phyloP scores from a whole-genome alignment of 352 stramenopile species.

The Phytopythium vexans region DNA sequence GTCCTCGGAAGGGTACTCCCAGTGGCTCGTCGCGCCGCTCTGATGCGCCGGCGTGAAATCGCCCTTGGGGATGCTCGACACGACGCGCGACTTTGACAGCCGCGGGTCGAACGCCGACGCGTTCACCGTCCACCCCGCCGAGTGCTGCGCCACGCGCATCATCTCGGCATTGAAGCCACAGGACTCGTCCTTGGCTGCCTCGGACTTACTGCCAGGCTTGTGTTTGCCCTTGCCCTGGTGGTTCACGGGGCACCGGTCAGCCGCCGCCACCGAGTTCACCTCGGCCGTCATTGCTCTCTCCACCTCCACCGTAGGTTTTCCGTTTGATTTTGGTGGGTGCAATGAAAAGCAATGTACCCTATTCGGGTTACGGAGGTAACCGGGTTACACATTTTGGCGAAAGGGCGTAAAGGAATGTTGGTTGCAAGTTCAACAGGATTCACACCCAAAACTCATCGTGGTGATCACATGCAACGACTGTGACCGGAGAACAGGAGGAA shows the following conservation, averaged over 20 bases:
- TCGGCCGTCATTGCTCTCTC: constrained; percentile 53
- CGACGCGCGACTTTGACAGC: constrained; percentile 84
- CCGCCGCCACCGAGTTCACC: constrained; percentile 57
- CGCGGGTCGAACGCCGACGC: constrained; percentile 17
- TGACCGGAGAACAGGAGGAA: too few relatives aligned
- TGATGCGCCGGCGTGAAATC: constrained; percentile 75
- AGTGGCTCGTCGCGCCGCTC: constrained; percentile 53
- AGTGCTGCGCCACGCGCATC: constrained; percentile 45
- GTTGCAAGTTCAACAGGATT: too few relatives aligned
- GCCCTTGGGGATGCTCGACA: constrained; percentile 95
- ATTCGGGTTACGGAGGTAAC: too few relatives aligned
- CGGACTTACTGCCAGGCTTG: constrained; percentile 5
- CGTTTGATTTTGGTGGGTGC: neutral
- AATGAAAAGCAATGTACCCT: too few relatives aligned
- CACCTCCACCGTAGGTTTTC: neutral
- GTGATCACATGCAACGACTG: too few relatives aligned
- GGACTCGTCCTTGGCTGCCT: constrained; percentile 9
- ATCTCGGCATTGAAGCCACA: constrained; percentile 59
- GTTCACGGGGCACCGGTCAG: constrained; percentile 44
- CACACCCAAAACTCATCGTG: too few relatives aligned
- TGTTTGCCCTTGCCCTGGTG: constrained; percentile 14
- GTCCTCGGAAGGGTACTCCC: constrained; percentile 97
- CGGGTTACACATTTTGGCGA: too few relatives aligned
- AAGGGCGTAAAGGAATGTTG: too few relatives aligned
- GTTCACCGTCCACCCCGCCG: constrained; percentile 31